These are phyloP conservation scores for Ophiostoma triangulosporum DNA, from an alignment of 2,329 filamentous ascomycete species.

Conservation along the genomic window DNA sequence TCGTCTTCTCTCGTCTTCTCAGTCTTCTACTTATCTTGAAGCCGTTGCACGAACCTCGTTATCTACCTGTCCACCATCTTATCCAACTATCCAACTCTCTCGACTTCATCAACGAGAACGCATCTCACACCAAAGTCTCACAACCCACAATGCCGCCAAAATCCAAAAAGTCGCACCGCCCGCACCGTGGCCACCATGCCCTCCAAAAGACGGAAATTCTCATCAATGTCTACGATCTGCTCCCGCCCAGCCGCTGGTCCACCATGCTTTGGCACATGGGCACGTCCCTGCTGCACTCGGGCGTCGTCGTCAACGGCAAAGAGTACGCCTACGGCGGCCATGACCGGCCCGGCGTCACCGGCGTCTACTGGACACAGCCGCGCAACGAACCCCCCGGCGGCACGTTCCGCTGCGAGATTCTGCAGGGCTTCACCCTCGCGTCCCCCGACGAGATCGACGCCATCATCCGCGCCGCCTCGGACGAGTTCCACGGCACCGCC, in stretches of 20 bases:
- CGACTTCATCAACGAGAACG: too few species aligned
- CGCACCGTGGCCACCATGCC: constrained; percentile 53
- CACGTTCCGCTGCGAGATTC: constrained; percentile 59
- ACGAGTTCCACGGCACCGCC: constrained; percentile 58
- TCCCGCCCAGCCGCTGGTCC: constrained; percentile 65
- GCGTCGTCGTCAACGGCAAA: constrained; percentile 63
- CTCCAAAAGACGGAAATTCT: constrained; percentile 59
- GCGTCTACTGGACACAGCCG: constrained; percentile 73
- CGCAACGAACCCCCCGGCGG: constrained; percentile 60
- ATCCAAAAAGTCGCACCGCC: constrained; percentile 22
- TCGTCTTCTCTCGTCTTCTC: background rate
- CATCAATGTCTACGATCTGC: constrained; percentile 67
- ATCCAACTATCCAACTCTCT: too few species aligned
- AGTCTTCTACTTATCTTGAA: background rate
- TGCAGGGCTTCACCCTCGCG: constrained; percentile 67
- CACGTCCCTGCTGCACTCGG: constrained; percentile 66
- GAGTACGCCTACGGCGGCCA: constrained; percentile 84
- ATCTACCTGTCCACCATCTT: too few species aligned
- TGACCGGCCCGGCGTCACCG: constrained; percentile 53
- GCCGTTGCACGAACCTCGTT: background rate
- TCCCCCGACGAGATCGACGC: constrained; percentile 55
- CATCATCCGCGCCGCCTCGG: constrained; percentile 54
- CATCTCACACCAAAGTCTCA: constrained; percentile 23
- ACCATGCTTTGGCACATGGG: constrained; percentile 66
- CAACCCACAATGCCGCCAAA: too few species aligned